Percentiles rank a stretch among this genome's conserved stretches.
Conservation (phyloP, 2,329 filamentous ascomycete species). For the Aureobasidium subglaciale region DNA sequence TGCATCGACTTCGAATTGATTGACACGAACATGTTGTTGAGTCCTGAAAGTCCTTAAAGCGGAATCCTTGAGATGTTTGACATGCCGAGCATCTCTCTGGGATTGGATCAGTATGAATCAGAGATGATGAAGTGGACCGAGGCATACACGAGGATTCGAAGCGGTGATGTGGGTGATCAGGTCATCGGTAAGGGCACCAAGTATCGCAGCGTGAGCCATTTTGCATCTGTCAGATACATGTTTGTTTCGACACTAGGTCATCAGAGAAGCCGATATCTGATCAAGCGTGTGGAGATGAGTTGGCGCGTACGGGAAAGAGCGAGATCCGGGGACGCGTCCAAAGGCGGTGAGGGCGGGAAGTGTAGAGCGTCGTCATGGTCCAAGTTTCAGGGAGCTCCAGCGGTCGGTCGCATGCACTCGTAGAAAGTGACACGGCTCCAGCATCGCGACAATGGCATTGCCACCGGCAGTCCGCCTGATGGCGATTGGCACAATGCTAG, state of each 20-base stretch:
- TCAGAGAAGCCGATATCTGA: not conserved
- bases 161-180: constrained; percentile 57
- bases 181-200: constrained; percentile 61
- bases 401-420: not conserved
- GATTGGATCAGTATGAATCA: not conserved
- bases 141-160: not conserved
- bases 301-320: not conserved
- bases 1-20: constrained; percentile 42
- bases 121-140: not conserved
- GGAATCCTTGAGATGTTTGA: constrained; percentile 32
- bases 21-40: constrained; percentile 38
- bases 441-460: constrained; percentile 60
- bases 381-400: constrained; percentile 1
- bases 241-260: not conserved
- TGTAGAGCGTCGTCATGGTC: constrained; percentile 8
- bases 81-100: constrained; percentile 21
- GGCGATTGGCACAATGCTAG: constrained; percentile 60
- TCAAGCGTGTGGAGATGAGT: not conserved
- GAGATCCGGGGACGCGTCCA: not conserved
- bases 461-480: constrained; percentile 78
- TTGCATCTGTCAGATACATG: constrained; percentile 2
- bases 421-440: not conserved
- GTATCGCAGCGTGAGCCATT: constrained; percentile 67
- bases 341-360: constrained; percentile 13
- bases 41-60: constrained; percentile 34